Evolutionary conservation across 2,329 filamentous ascomycete species (phyloP), one percentile per base, ranked within the genome.

Genomic region (Arthrobotrys musiformis): DNA sequence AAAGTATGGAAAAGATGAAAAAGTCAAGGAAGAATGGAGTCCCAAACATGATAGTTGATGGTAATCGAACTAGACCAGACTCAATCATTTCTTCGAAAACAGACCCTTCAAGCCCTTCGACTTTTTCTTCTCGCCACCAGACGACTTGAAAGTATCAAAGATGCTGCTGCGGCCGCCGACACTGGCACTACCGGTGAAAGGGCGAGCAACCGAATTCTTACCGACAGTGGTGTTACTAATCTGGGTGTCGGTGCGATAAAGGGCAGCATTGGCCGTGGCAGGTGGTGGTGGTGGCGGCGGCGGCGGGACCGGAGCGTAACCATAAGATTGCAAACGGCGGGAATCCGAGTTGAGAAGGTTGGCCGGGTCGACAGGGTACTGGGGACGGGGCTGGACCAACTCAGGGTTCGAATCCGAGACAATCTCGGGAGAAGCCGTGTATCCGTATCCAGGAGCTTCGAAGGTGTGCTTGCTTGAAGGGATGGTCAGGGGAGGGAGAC

Each of bases 81-180:
- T 58, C 54, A 40, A 70, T 72, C 40, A 78, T 48, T 73, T 78
- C 52, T 69, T 78, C 26, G 66, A 67, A 60, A 78, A 78, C 26
- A 78, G 33, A 1, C 74, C 69, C 54, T 63, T 68, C 61, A 78
- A 50, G 1, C 74, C 74, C 46, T 58, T 78, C 68, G n/a, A n/a
- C n/a, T 78, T 78, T 62, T 72, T 78, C 46, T 73, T 66, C 33
- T 64, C 63, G 22, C 48, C 68, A 42, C 68, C 61, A n/a, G 54
- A 35, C 5, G 58, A 54, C 37, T 64, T 70, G 13, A 76, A 61
- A 4, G 54, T 46, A 24, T 63, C 50, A 44, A 76, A 69, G 37
- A 72, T 64, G 24, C 40, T 70, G 11, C 60, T 62, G 17, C 40
- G 66, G 1, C 44, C 54, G 19, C 37, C 48, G 9, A 37, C 42